Evolutionary conservation across 306 rosid species (phyloP).

Genomic region (Citrullus colocynthis): DNA sequence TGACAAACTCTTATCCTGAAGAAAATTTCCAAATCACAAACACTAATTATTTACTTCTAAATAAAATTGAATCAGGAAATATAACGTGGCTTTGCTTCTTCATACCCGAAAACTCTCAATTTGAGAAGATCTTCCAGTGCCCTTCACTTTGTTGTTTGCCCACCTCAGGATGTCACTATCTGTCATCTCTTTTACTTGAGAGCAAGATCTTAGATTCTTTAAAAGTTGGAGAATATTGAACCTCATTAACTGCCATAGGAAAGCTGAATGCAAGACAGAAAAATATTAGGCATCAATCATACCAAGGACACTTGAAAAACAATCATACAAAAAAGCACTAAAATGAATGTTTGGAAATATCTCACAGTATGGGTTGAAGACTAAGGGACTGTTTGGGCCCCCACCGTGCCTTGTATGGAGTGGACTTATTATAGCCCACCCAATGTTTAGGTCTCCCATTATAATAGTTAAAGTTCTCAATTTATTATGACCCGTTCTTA

Average conservation of each 20-base stretch:
- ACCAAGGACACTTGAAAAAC: background rate
- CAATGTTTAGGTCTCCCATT: too few relatives aligned
- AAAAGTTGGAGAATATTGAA: slow-evolving; percentile 80
- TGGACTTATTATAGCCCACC: too few relatives aligned
- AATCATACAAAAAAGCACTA: background rate
- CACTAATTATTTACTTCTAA: background rate
- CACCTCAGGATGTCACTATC: slow-evolving; percentile 83
- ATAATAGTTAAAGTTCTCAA: too few relatives aligned
- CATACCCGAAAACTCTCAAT: slow-evolving; percentile 77
- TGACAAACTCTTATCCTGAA: slow-evolving; percentile 78
- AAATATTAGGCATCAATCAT: background rate
- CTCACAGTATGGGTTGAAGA: background rate
- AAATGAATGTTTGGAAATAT: background rate
- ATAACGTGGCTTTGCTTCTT: background rate
- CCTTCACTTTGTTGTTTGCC: slow-evolving; percentile 73
- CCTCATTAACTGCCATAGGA: slow-evolving; percentile 93
- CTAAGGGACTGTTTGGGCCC: background rate
- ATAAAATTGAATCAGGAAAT: background rate
- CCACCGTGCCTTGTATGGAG: too few relatives aligned
- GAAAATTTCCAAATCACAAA: slow-evolving; percentile 1
- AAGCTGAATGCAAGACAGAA: slow-evolving; percentile 34
- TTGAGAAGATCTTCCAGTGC: slow-evolving; percentile 62
- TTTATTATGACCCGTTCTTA: too few relatives aligned
- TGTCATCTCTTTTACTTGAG: slow-evolving; percentile 76
- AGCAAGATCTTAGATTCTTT: slow-evolving; percentile 70